Conservation (phyloP, 1,284 basidiomycete genomes). For the Stygiomarasmius scandens region DNA sequence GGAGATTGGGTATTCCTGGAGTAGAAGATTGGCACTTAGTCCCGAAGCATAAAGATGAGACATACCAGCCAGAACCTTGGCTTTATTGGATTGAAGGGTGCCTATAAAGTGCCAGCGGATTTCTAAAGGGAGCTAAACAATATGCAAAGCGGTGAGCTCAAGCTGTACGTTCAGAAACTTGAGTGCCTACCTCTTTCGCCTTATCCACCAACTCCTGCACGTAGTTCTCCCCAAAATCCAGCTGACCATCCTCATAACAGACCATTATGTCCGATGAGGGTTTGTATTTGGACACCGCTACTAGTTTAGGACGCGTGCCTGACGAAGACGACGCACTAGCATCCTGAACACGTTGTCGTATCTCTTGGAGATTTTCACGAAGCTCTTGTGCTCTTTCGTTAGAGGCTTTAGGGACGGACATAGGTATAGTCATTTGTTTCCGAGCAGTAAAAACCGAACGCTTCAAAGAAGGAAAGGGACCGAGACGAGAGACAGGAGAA, state of each 20-base stretch:
- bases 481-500: background rate
- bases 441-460: background rate
- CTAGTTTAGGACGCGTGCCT: slow-evolving; percentile 40
- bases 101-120: slow-evolving; percentile 99
- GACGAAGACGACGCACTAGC: slow-evolving; percentile 32
- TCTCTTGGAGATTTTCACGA: slow-evolving; percentile 49
- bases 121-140: slow-evolving; percentile 72
- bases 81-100: slow-evolving; percentile 93
- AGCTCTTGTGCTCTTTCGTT: slow-evolving; percentile 50
- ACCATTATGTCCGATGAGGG: slow-evolving; percentile 86
- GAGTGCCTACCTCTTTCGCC: slow-evolving; percentile 71
- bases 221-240: slow-evolving; percentile 98
- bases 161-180: too few species aligned
- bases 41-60: slow-evolving; percentile 16
- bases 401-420: background rate
- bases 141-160: too few species aligned
- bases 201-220: slow-evolving; percentile 96
- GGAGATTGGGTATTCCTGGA: slow-evolving; percentile 86
- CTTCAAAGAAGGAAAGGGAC: background rate
- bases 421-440: background rate
- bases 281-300: slow-evolving; percentile 96
- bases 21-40: slow-evolving; percentile 8
- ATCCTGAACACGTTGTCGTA: slow-evolving; percentile 48
- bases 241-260: slow-evolving; percentile 79
- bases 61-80: slow-evolving; percentile 86